Evolutionary conservation across 371 early-diverging fungal genomes (phyloP).

Genomic region (Apophysomyces trapeziformis): DNA sequence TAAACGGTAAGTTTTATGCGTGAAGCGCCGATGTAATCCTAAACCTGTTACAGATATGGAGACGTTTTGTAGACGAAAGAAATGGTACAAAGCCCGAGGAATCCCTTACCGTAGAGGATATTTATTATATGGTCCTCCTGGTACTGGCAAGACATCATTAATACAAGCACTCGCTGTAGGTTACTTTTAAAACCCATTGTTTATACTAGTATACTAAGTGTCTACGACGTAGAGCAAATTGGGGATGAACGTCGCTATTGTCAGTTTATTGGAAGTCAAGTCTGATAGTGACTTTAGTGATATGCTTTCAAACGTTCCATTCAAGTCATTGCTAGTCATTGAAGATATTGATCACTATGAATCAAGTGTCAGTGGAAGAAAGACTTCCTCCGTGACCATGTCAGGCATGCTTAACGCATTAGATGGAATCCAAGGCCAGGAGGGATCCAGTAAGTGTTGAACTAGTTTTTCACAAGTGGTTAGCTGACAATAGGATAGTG

Average conservation of each 20-base stretch:
- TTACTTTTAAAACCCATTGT: slow-evolving; percentile 20
- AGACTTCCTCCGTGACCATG: slow-evolving; percentile 24
- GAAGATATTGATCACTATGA: slow-evolving; percentile 91
- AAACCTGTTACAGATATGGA: slow-evolving; percentile 30
- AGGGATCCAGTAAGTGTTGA: slow-evolving; percentile 40
- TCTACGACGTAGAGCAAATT: slow-evolving; percentile 55
- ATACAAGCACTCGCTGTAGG: slow-evolving; percentile 72
- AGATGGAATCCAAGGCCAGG: slow-evolving; percentile 79
- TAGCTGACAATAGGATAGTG: slow-evolving; percentile 32
- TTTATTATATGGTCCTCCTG: slow-evolving; percentile 64
- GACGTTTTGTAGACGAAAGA: slow-evolving; percentile 29
- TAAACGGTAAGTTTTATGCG: slow-evolving; percentile 22
- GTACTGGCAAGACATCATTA: slow-evolving; percentile 69
- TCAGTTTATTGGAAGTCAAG: slow-evolving; percentile 81
- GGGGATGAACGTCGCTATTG: slow-evolving; percentile 88
- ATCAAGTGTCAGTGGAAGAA: slow-evolving; percentile 47
- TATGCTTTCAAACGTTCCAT: slow-evolving; percentile 84
- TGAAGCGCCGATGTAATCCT: too few relatives aligned
- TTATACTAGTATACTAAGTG: neutral
- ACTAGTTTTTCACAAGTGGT: neutral
- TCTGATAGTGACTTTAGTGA: slow-evolving; percentile 85
- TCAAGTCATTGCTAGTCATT: slow-evolving; percentile 87
- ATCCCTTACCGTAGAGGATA: slow-evolving; percentile 93
- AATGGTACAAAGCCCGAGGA: slow-evolving; percentile 89
- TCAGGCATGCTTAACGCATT: slow-evolving; percentile 73